Base-by-base conservation (phyloP, 192 early-diverging fungal species). In the Backusella westeae region DNA sequence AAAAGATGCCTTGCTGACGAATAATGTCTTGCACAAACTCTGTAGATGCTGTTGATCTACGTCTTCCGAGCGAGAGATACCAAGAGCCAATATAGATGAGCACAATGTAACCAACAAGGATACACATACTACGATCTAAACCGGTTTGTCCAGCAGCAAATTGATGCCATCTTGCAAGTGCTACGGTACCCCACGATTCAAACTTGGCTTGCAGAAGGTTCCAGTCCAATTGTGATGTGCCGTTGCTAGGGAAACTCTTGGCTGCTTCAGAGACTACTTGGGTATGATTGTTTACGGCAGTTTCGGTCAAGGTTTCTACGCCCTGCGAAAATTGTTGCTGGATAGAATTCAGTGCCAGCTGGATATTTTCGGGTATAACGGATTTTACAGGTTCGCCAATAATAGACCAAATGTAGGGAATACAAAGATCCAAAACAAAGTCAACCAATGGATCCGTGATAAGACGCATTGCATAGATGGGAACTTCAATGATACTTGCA, bases 371-470 rank as follows among this genome's bases (percentile, higher is more conserved):
- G 9, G 77, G 77, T 35, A 81, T 71, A 35, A 46, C 42, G 7
- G 82, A 52, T n/a, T 82, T 26, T 29, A 41, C 4, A 26, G 14
- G 29, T 0, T 41, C 38, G 41, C 68, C 38, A n/a, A 71, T 32
- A 26, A 70, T 36, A n/a, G 77, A 70, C 67, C 72, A 75, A 59
- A 81, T 19, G 19, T 78, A 79, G 14, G 89, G 89, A 6, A 89
- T 36, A 32, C 77, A 67, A 0, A 78, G 78, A 79, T 94, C 93
- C 0, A 92, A 76, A 1, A 90, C 71, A 34, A 92, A 85, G 70
- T 96, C 90, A 21, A 93, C 83, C 6, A 95, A 70, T 0, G 93
- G 89, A 75, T 98, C 94, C 4, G 91, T 91, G 19, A 91, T n/a
- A n/a, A 76, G 81, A 67, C 92, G 87, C 46, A 92, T 79, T 8